These are phyloP conservation scores for Aspergillus floridensis DNA, from an alignment of 2,329 filamentous ascomycete species.

Conservation along the genomic window DNA sequence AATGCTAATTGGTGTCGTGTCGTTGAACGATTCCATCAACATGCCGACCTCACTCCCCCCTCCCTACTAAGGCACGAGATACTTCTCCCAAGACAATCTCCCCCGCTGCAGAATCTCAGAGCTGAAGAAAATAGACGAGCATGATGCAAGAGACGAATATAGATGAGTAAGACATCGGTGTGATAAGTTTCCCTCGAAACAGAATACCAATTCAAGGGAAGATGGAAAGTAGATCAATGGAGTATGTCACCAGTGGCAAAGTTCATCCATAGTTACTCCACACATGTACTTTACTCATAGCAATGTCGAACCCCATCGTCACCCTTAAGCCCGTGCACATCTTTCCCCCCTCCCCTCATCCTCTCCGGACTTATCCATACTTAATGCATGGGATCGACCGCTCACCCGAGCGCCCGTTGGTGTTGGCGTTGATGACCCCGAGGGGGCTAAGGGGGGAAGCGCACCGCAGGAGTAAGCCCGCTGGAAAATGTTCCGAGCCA, in stretches of 20 bases:
- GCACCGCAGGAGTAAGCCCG: neutral
- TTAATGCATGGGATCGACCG: too few relatives aligned
- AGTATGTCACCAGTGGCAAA: too few relatives aligned
- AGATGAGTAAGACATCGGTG: too few relatives aligned
- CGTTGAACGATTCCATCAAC: neutral
- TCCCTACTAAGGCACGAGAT: neutral
- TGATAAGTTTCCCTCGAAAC: too few relatives aligned
- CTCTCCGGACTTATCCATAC: neutral
- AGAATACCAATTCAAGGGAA: too few relatives aligned
- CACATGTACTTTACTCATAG: neutral
- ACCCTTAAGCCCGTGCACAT: neutral
- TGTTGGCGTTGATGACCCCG: too few relatives aligned
- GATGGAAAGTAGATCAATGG: too few relatives aligned
- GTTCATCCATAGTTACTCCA: too few relatives aligned
- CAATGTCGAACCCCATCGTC: neutral
- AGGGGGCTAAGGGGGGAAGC: neutral
- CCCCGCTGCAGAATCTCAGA: too few relatives aligned
- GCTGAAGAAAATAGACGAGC: too few relatives aligned
- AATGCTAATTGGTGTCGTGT: slow-evolving; percentile 4
- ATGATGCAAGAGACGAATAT: too few relatives aligned
- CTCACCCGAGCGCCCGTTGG: too few relatives aligned
- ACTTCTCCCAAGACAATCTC: neutral
- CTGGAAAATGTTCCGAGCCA: neutral
- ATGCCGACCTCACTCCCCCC: neutral
- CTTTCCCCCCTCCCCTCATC: neutral